Conservation (phyloP, 2,329 filamentous ascomycete species). For the Dothideomycetes sp. region DNA sequence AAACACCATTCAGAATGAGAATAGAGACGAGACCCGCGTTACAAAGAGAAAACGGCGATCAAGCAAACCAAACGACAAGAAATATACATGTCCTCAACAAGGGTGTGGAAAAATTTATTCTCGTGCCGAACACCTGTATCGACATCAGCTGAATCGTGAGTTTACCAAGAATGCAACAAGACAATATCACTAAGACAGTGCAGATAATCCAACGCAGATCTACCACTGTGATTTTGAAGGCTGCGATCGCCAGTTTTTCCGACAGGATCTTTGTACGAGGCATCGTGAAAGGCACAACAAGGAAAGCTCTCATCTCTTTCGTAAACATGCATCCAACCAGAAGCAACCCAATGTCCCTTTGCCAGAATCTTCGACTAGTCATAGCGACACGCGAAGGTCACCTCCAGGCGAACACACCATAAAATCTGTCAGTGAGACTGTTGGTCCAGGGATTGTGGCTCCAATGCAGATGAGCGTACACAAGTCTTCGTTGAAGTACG, state of each 20-base stretch:
- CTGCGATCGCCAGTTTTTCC: slow-evolving; percentile 82
- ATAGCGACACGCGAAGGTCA: too few relatives aligned
- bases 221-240: slow-evolving; percentile 89
- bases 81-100: slow-evolving; percentile 62
- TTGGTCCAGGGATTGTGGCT: too few relatives aligned
- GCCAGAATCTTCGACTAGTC: too few relatives aligned
- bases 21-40: too few relatives aligned
- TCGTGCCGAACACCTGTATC: slow-evolving; percentile 89
- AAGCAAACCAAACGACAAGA: slow-evolving; percentile 49
- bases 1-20: too few relatives aligned
- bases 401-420: too few relatives aligned
- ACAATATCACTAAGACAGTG: not conserved
- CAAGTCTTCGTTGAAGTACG: too few relatives aligned
- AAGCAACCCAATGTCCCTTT: too few relatives aligned
- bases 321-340: slow-evolving; percentile 51
- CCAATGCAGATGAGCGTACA: too few relatives aligned
- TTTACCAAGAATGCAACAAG: slow-evolving; percentile 14
- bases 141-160: slow-evolving; percentile 89
- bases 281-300: slow-evolving; percentile 42
- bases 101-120: slow-evolving; percentile 96
- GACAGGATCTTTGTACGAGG: slow-evolving; percentile 79
- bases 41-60: slow-evolving; percentile 1
- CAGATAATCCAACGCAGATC: slow-evolving; percentile 87
- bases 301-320: slow-evolving; percentile 65
- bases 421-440: too few relatives aligned